Evolutionary conservation across 192 early-diverging fungal genomes (phyloP).

Genomic region (Mortierella claussenii): DNA sequence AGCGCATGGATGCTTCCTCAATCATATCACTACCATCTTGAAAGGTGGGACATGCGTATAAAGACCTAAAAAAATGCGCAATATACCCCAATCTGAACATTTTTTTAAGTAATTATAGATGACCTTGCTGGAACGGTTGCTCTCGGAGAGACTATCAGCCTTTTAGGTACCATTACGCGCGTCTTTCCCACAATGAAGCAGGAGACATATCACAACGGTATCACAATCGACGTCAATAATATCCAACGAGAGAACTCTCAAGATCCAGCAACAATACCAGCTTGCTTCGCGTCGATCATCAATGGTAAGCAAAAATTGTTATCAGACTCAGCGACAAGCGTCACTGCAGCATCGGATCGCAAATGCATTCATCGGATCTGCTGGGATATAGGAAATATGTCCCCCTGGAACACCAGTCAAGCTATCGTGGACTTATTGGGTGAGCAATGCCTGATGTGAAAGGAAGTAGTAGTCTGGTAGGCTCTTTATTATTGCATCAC

Average conservation of each 20-base stretch:
- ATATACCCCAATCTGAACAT: not conserved
- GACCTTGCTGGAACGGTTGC: slow-evolving; percentile 17
- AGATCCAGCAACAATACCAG: not conserved
- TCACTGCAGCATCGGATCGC: too few relatives aligned
- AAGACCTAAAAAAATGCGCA: not conserved
- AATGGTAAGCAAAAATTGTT: not conserved
- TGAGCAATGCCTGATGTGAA: not conserved
- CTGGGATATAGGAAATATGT: slow-evolving; percentile 26
- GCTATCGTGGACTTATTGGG: slow-evolving; percentile 36
- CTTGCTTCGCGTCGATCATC: not conserved
- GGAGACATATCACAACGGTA: slow-evolving; percentile 9
- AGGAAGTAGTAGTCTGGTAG: too few relatives aligned
- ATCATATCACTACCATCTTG: slow-evolving; percentile 18
- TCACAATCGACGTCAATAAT: slow-evolving; percentile 39
- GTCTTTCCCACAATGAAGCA: not conserved
- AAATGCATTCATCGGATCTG: too few relatives aligned
- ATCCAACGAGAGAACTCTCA: not conserved
- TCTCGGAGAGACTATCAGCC: slow-evolving; percentile 13
- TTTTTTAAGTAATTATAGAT: too few relatives aligned
- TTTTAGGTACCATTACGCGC: slow-evolving; percentile 17
- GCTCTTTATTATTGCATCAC: too few relatives aligned
- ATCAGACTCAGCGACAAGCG: too few relatives aligned
- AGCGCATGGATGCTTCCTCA: slow-evolving; percentile 22
- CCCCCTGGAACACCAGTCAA: slow-evolving; percentile 35
- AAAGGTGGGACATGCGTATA: not conserved